Percentiles rank a stretch among this genome's conserved stretches.
These are phyloP conservation scores for Cryptococcus floricola DNA, from an alignment of 1,284 basidiomycete genomes.

Conservation along the genomic window DNA sequence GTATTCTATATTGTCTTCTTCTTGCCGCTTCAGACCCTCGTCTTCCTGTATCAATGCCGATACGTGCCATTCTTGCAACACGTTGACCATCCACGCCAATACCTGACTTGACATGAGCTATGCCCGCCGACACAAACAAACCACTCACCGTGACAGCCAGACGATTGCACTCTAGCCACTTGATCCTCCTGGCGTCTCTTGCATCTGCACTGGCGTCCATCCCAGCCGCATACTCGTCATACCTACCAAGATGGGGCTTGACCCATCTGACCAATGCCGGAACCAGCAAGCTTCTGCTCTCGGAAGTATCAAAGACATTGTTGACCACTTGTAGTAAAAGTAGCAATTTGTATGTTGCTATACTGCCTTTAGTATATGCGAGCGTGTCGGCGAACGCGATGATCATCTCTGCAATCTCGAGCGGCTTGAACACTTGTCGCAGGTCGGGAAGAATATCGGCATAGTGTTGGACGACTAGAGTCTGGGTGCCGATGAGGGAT, in stretches of 20 bases:
- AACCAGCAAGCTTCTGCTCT: slow-evolving; percentile 74
- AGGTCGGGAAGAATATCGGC: slow-evolving; percentile 87
- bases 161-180: slow-evolving; percentile 85
- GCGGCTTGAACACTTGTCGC: slow-evolving; percentile 68
- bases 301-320: slow-evolving; percentile 78
- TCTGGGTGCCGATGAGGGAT: slow-evolving; percentile 88
- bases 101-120: slow-evolving; percentile 54
- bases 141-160: slow-evolving; percentile 52
- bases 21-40: slow-evolving; percentile 62
- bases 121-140: not conserved
- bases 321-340: slow-evolving; percentile 89
- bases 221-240: slow-evolving; percentile 54
- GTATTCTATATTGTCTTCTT: slow-evolving; percentile 91
- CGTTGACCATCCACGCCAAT: slow-evolving; percentile 85
- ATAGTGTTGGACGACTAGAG: slow-evolving; percentile 88
- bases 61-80: slow-evolving; percentile 74
- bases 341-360: slow-evolving; percentile 87
- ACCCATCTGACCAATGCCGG: slow-evolving; percentile 90
- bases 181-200: slow-evolving; percentile 70
- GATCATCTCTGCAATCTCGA: slow-evolving; percentile 78
- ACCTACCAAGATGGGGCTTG: slow-evolving; percentile 89
- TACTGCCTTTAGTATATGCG: slow-evolving; percentile 71
- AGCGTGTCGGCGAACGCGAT: slow-evolving; percentile 83
- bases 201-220: slow-evolving; percentile 33
- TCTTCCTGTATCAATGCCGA: slow-evolving; percentile 63